Percentiles rank a stretch among this genome's conserved stretches.
Conservation (phyloP, 257 asterid genomes). For the Jasminum sambac region DNA sequence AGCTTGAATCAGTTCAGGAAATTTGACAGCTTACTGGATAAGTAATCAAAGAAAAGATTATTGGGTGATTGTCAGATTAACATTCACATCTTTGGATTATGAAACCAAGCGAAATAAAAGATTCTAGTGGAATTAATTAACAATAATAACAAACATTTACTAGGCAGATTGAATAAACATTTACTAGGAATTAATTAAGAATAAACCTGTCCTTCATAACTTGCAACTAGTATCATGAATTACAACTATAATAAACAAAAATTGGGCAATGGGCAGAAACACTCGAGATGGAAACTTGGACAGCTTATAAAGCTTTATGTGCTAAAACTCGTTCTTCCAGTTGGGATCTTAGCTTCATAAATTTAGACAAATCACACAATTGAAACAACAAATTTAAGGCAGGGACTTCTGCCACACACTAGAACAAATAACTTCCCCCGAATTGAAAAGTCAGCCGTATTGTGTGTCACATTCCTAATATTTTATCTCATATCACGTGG, state of each 20-base stretch:
- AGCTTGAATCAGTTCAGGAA: too few species aligned
- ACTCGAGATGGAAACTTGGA: neutral
- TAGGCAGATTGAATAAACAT: neutral
- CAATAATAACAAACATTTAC: neutral
- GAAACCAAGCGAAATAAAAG: conserved; percentile 13
- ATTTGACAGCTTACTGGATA: too few species aligned
- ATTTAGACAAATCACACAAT: neutral
- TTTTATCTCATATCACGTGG: neutral
- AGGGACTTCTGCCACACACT: too few species aligned
- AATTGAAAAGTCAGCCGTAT: too few species aligned
- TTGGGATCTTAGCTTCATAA: conserved; percentile 12
- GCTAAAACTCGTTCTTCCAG: neutral
- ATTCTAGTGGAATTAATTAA: conserved; percentile 22
- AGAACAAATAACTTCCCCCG: too few species aligned
- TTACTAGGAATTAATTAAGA: too few species aligned
- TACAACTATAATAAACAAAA: neutral
- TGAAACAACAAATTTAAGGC: conserved; percentile 11
- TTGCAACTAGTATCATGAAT: neutral
- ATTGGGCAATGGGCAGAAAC: neutral
- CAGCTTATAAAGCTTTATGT: neutral
- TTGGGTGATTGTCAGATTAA: conserved; percentile 11
- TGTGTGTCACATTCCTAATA: neutral
- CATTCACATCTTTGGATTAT: conserved; percentile 19
- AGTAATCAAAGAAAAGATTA: conserved; percentile 12
- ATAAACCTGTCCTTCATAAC: neutral